Evolutionary conservation across 129 eudicot genomes (phyloP), one percentile per base, ranked within the genome.

Genomic region (Flaveria bidentis): DNA sequence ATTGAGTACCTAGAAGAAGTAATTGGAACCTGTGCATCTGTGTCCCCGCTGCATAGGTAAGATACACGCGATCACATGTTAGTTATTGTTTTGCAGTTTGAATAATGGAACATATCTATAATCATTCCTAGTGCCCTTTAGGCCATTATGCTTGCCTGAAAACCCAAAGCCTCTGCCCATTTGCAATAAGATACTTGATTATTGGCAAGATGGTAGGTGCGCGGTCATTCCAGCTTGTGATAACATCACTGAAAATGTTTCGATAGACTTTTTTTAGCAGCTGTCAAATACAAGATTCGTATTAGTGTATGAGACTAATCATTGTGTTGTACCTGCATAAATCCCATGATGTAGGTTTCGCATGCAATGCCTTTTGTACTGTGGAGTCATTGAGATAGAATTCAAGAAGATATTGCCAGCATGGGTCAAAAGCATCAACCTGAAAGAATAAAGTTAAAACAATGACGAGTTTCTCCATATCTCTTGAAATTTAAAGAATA

Each of bases 1-100:
- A 87, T 74, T 51, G 86, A 22, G 76, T 81, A 87, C 75, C 83
- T 81, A 50, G 91, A 74, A n/a, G 88, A 58, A 49, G 91, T 87
- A 62, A 72, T 58, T 2, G 88, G 88, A 17, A 84, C 80, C 9
- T 71, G 58, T 4, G 68, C 82, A 67, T 87, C 88, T 2, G 69
- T 57, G 39, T 87, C 91, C 18, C 88, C 91, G 55, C 91, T 87
- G 75, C 46, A 77, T 63, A 63, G 12, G 14, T 26, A 61, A 61
- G 67, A 26, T 26, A 14, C 42, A 25, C 67, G 1, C 4, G 15
- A 1, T 61, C 22, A 30, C 33, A 25, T 26, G 9, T 15, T 5
- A 6, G n/a, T 63, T 3, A 4, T 63, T 28, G 46, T 6, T 30
- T 14, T 61, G 41, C 49, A 33, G 64, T 47, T 9, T 30, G 30